Base-by-base conservation (phyloP, 2,329 filamentous ascomycete species). In the Lojkania enalia region DNA sequence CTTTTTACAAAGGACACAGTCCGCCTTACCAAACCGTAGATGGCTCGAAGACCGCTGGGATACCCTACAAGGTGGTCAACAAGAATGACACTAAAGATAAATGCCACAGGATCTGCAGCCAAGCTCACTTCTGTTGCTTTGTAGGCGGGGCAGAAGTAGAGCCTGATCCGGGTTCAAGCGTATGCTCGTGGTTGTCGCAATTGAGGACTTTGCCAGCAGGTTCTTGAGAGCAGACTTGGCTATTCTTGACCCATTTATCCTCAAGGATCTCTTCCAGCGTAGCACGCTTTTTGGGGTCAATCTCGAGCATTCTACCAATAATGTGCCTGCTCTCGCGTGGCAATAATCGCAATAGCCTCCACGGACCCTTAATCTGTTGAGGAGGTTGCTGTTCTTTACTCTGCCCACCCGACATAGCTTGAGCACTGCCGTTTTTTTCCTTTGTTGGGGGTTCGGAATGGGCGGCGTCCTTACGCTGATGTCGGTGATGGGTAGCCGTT, bases 281-380 rank as follows among this genome's bases (percentile, higher is more conserved):
- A 2, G 90, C 92, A 44, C 94, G 83, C 54, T 87, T 86, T 63
- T 83, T 86, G 0, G 91, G 90, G 60, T 96, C 84, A 39, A 96
- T 79, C 61, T 94, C 90, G 25, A 99, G 80, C 94, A 99, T 99
- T 45, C 88, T 81, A 33, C 89, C 86, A 43, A 99, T 87, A 51
- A 99, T 90, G 64, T 92, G 86, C 39, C 94, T 80, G 54, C 87
- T 95, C 71, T 97, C 94, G 48, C 92, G 80, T 1, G 94, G 94
- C 7, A 99, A 77, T 25, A 97, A 76, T 31, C 94, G 83, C 20
- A 99, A 75, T 32, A 99, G 81, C 35, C 94, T 82, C 87, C 92
- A 95, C 2, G 94, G 94, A 0, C 94, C 94, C 61, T 90, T 89
- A 57, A 99, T 95, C 0, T 90, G 82, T 20, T 74, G 69, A 36